A percentile compares a stretch with the other conserved stretches of the same genome.
Evolutionary conservation across 345 rosid genomes (phyloP).

Genomic region (Pelargonium nanum): DNA sequence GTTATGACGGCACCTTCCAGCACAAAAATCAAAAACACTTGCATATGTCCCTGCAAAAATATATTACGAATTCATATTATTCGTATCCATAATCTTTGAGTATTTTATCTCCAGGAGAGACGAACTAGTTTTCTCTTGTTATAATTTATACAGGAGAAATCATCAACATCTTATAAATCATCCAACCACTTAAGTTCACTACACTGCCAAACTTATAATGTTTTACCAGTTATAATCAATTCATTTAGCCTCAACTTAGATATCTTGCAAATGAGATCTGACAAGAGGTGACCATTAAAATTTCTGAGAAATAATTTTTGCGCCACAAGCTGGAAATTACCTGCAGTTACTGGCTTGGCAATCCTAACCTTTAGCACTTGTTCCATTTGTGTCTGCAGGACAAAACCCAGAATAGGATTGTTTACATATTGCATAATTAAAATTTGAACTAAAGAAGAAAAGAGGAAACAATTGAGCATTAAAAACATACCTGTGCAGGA

Average conservation of each 20-base stretch:
- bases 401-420: constrained; percentile 10
- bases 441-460: constrained; percentile 4
- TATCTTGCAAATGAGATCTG: background rate
- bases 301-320: background rate
- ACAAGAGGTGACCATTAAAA: background rate
- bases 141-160: background rate
- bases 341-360: constrained; percentile 82
- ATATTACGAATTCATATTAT: background rate
- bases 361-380: constrained; percentile 50
- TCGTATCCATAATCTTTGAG: background rate
- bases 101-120: background rate
- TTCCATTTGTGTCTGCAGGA: constrained; percentile 47
- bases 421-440: constrained; percentile 9
- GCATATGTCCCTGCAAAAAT: constrained; percentile 47
- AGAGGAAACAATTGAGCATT: constrained; percentile 1
- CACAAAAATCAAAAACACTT: constrained; percentile 79
- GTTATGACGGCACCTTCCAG: constrained; percentile 92
- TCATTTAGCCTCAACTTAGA: background rate
- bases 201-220: background rate
- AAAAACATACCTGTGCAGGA: constrained; percentile 52
- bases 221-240: background rate
- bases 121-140: background rate
- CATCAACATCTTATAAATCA: background rate
- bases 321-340: constrained; percentile 20
- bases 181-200: background rate